Percentiles rank a stretch among this genome's conserved stretches.
These are phyloP conservation scores for Fusarium hainanense DNA, from an alignment of 2,329 filamentous ascomycete species.

Conservation along the genomic window DNA sequence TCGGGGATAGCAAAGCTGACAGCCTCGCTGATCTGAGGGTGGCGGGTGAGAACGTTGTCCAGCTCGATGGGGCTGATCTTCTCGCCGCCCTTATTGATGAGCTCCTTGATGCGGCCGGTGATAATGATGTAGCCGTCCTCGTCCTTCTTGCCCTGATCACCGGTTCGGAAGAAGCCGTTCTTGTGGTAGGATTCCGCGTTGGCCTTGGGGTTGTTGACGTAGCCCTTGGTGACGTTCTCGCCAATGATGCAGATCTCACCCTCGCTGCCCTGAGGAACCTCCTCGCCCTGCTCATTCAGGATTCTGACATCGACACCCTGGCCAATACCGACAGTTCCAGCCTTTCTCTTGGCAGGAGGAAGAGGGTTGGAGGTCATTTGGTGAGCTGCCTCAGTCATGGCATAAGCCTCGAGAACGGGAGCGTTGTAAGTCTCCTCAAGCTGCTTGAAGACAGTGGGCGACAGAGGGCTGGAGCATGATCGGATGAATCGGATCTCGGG, in stretches of 20 bases:
- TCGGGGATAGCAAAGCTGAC: constrained; percentile 87
- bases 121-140: constrained; percentile 85
- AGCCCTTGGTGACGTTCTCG: constrained; percentile 85
- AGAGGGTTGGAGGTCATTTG: constrained; percentile 84
- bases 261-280: constrained; percentile 75
- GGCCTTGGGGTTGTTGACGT: constrained; percentile 83
- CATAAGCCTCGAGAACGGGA: constrained; percentile 88
- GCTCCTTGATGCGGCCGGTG: constrained; percentile 91
- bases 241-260: constrained; percentile 87
- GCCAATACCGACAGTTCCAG: constrained; percentile 83
- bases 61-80: constrained; percentile 91
- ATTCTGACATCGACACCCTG: constrained; percentile 87
- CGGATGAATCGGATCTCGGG: constrained; percentile 86
- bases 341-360: constrained; percentile 77
- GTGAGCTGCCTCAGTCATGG: constrained; percentile 91
- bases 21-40: constrained; percentile 79
- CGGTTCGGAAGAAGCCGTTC: constrained; percentile 86
- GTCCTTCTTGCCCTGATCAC: constrained; percentile 86
- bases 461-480: constrained; percentile 86
- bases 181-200: constrained; percentile 79
- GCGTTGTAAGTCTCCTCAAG: constrained; percentile 80
- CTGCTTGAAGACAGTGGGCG: constrained; percentile 82
- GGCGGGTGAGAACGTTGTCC: constrained; percentile 82
- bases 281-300: constrained; percentile 74
- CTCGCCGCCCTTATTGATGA: constrained; percentile 91